Base-by-base conservation (phyloP, 306 rosid species). In the Cotoneaster glaucophyllus region DNA sequence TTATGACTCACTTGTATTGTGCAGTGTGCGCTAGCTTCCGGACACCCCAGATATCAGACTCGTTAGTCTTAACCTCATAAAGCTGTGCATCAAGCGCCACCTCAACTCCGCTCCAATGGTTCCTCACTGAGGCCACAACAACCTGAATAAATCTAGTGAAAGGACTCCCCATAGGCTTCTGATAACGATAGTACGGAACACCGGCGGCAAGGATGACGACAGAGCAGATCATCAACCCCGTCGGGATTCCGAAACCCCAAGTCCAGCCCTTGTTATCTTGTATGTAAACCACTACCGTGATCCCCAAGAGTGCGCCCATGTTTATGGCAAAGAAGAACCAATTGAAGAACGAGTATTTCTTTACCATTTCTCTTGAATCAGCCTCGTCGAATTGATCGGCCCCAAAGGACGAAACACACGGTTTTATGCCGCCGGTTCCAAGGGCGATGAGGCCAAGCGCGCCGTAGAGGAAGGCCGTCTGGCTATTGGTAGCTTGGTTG, bases 361-460 rank as follows among this genome's bases (percentile, higher is more conserved):
- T 83, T 32, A 25, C 24, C 5, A 57, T 84, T 78, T 89, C 90
- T 34, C 48, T 56, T n/a, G 64, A 21, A 74, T 86, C 90, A 22
- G 81, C 82, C 77, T 89, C 90, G 19, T 89, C 88, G 65, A 86
- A 89, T 68, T 89, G 93, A 72, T 85, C 89, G 1, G 90, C 93
- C 4, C 93, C 93, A 25, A 89, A 89, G 18, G 93, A 81, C 7
- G 89, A 89, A 21, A 89, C 93, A 19, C 93, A 89, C 0, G 90
- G 90, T 78, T 89, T 89, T 13, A 89, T 86, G 41, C 93, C 90
- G 3, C 90, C 93, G 0, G 93, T 85, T 4, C 91, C 93, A 6
- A 89, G 77, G 18, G 91, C 93, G 41, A 89, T 83, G 13, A 87
- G 87, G 13, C 64, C 80, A 3, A 89, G 81, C 12, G 91, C 87